phyloP scores from a whole-genome alignment of 768 basidiomycete species.

The Kwoniella bestiolae region DNA sequence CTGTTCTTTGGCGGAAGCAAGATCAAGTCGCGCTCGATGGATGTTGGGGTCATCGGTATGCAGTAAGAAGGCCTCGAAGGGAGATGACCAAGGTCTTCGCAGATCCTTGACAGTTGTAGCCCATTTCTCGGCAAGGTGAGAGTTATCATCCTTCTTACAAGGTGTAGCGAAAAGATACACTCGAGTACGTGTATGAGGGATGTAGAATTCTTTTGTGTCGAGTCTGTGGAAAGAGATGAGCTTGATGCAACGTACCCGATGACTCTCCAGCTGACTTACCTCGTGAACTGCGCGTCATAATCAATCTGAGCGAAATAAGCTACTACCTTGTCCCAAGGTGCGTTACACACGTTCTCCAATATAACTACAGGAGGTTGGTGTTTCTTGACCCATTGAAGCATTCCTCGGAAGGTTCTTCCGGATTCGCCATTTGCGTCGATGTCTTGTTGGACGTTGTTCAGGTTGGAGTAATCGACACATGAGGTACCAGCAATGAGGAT shows the following conservation, averaged over 20 bases:
- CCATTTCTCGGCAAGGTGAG: conserved; percentile 72
- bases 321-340: conserved; percentile 81
- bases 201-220: conserved; percentile 76
- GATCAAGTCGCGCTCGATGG: conserved; percentile 81
- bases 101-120: conserved; percentile 64
- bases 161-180: conserved; percentile 59
- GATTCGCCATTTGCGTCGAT: conserved; percentile 90
- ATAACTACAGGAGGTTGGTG: conserved; percentile 90
- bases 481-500: conserved; percentile 84
- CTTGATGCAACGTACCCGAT: not conserved
- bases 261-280: conserved; percentile 68
- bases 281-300: conserved; percentile 72
- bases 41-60: conserved; percentile 89
- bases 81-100: conserved; percentile 81
- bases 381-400: conserved; percentile 87
- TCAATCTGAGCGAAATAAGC: conserved; percentile 73
- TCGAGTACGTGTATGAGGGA: conserved; percentile 90
- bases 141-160: conserved; percentile 57
- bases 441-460: conserved; percentile 89
- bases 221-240: conserved; percentile 29
- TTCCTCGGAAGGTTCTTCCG: conserved; percentile 88
- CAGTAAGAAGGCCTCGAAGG: conserved; percentile 88
- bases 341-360: conserved; percentile 89
- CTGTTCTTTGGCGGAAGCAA: conserved; percentile 60
- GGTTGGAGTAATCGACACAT: conserved; percentile 94